Percentiles rank a stretch among this genome's conserved stretches.
phyloP scores from a whole-genome alignment of 139 green algal species.

The Dunaliella primolecta region DNA sequence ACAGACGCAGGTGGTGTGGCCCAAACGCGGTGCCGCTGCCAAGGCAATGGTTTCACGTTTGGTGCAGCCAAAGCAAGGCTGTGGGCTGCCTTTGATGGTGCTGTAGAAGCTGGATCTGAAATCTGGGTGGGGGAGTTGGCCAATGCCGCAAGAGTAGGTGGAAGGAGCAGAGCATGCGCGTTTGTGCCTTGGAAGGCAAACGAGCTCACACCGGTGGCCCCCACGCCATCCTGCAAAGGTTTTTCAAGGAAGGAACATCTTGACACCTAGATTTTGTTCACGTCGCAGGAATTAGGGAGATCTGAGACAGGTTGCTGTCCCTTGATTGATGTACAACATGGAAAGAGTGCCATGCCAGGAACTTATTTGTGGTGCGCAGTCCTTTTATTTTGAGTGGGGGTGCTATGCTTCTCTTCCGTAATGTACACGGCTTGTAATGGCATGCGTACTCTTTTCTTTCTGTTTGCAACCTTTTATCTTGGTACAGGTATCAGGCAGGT shows the following conservation, averaged over 20 bases:
- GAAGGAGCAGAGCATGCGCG: slow-evolving; percentile 46
- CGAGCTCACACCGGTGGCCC: slow-evolving; percentile 57
- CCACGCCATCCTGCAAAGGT: background rate
- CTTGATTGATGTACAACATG: slow-evolving; percentile 64
- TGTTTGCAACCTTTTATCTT: too few relatives aligned
- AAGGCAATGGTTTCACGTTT: background rate
- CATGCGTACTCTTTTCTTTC: too few relatives aligned
- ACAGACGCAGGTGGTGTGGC: background rate
- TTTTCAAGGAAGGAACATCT: background rate
- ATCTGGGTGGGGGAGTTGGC: too few relatives aligned
- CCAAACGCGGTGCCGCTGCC: background rate
- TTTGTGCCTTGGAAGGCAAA: slow-evolving; percentile 68
- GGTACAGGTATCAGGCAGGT: too few relatives aligned
- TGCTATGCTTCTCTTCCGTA: background rate
- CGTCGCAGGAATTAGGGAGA: slow-evolving; percentile 48
- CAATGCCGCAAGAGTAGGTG: too few relatives aligned
- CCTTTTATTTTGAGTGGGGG: background rate
- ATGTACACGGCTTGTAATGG: too few relatives aligned
- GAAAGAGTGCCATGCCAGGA: slow-evolving; percentile 26
- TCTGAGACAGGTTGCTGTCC: too few relatives aligned
- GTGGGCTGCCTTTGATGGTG: too few relatives aligned
- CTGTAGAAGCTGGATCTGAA: too few relatives aligned
- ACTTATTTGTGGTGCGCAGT: slow-evolving; percentile 2
- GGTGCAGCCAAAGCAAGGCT: background rate
- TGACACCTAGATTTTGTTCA: background rate